Evolutionary conservation across 169 alveolate genomes (phyloP).

Genomic region (Eimeria tenella): DNA sequence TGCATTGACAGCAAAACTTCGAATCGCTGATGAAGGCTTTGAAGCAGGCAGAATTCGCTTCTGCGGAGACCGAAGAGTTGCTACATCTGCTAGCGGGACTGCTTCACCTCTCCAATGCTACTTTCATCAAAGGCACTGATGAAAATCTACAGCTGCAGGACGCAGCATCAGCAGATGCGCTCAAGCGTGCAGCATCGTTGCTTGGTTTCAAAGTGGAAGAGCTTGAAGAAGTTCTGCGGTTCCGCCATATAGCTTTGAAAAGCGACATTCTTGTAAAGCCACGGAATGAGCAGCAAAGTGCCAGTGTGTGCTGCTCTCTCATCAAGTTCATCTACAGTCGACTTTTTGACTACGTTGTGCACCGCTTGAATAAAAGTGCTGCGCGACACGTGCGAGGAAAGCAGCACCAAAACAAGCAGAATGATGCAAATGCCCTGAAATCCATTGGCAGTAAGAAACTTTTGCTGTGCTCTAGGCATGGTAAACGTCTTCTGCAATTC

Average conservation of each 20-base stretch:
- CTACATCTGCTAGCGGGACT: conserved; percentile 53
- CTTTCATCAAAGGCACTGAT: conserved; percentile 12
- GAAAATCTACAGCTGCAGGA: not conserved
- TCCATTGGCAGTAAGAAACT: conserved; percentile 52
- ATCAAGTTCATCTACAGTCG: conserved; percentile 33
- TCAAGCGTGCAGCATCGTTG: conserved; percentile 18
- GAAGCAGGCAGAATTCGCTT: not conserved
- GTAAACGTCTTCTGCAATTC: not conserved
- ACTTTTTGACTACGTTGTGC: conserved; percentile 27
- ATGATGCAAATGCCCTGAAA: not conserved
- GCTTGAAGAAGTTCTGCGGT: conserved; percentile 41
- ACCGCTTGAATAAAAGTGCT: conserved; percentile 3
- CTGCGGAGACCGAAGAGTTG: conserved; percentile 9
- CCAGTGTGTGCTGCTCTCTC: conserved; percentile 45
- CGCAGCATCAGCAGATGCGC: conserved; percentile 6
- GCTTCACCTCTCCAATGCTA: conserved; percentile 66
- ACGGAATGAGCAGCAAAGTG: conserved; percentile 45
- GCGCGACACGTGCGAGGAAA: conserved; percentile 18
- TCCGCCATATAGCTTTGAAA: not conserved
- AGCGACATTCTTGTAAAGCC: conserved; percentile 20
- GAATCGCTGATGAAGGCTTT: conserved; percentile 50
- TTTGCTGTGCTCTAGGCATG: not conserved
- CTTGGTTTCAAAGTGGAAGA: not conserved
- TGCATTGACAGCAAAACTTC: conserved; percentile 27
- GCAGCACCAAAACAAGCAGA: not conserved